A percentile compares a stretch with the other conserved stretches of the same genome.
Evolutionary conservation across 192 early-diverging fungal species (phyloP).

Genomic region (Coemansia sp.): DNA sequence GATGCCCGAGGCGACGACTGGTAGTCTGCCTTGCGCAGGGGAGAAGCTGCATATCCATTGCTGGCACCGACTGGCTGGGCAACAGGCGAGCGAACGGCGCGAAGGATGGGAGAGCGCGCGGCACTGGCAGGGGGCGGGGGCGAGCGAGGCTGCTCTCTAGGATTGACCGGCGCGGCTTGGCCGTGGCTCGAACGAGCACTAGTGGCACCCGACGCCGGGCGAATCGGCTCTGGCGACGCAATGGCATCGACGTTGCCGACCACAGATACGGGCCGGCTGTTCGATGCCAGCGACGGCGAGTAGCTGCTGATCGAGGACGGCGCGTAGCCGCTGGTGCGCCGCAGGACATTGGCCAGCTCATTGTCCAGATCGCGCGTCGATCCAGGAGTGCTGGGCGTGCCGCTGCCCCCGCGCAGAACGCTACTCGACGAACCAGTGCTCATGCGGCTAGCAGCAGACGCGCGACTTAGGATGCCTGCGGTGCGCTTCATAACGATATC

Average conservation of each 20-base stretch:
- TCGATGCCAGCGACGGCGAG: conserved; percentile 18
- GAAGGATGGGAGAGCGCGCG: conserved; percentile 17
- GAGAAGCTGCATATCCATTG: conserved; percentile 24
- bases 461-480: conserved; percentile 18
- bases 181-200: conserved; percentile 16
- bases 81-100: conserved; percentile 17
- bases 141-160: conserved; percentile 13
- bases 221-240: conserved; percentile 22
- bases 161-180: background rate
- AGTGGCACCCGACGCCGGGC: conserved; percentile 7
- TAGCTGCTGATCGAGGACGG: conserved; percentile 40
- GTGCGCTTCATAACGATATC: conserved; percentile 54
- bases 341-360: conserved; percentile 50
- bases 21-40: conserved; percentile 30
- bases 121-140: conserved; percentile 13
- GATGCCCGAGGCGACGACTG: conserved; percentile 33
- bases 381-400: conserved; percentile 12
- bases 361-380: conserved; percentile 33
- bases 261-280: conserved; percentile 21
- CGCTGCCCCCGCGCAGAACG: conserved; percentile 41
- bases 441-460: conserved; percentile 17
- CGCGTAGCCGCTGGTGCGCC: conserved; percentile 48
- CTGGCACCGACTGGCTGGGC: conserved; percentile 7
- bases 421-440: conserved; percentile 3
- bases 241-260: conserved; percentile 37